These are phyloP conservation scores for Leccinum angustisporum DNA, from an alignment of 1,284 basidiomycete genomes.

Conservation along the genomic window DNA sequence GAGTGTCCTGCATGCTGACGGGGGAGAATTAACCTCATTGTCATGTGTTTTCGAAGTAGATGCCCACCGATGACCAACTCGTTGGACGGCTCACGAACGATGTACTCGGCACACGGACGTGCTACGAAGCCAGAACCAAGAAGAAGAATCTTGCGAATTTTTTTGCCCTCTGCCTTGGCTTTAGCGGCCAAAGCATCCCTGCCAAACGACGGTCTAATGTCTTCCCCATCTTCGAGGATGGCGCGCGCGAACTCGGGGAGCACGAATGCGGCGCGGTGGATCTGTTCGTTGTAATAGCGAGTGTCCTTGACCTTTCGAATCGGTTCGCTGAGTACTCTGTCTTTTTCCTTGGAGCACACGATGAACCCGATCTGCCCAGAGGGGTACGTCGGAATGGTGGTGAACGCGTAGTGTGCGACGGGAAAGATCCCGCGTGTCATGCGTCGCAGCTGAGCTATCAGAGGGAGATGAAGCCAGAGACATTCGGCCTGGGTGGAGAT, in stretches of 20 bases:
- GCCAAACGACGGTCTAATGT: slow-evolving; percentile 71
- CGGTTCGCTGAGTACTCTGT: slow-evolving; percentile 70
- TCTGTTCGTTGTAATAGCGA: slow-evolving; percentile 83
- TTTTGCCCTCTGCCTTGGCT: slow-evolving; percentile 21
- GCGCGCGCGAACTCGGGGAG: slow-evolving; percentile 90
- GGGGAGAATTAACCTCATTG: slow-evolving; percentile 9
- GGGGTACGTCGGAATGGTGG: slow-evolving; percentile 97
- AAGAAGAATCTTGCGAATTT: slow-evolving; percentile 71
- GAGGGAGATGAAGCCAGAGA: slow-evolving; percentile 90
- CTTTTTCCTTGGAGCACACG: slow-evolving; percentile 81
- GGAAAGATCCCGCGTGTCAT: slow-evolving; percentile 83
- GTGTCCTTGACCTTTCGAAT: slow-evolving; percentile 69
- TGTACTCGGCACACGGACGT: slow-evolving; percentile 90
- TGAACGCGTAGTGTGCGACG: slow-evolving; percentile 89
- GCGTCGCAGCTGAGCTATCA: slow-evolving; percentile 80
- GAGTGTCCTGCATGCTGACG: slow-evolving; percentile 81
- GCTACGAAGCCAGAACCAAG: slow-evolving; percentile 97
- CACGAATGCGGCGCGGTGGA: slow-evolving; percentile 86
- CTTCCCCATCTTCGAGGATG: slow-evolving; percentile 69
- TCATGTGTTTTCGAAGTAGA: slow-evolving; percentile 1
- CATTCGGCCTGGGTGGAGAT: slow-evolving; percentile 98
- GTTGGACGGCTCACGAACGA: slow-evolving; percentile 83
- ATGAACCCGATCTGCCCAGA: slow-evolving; percentile 97
- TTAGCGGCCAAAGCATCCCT: slow-evolving; percentile 39
- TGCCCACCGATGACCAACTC: slow-evolving; percentile 75